phyloP scores from a whole-genome alignment of 345 rosid genomes.

The Camelina sativa region DNA sequence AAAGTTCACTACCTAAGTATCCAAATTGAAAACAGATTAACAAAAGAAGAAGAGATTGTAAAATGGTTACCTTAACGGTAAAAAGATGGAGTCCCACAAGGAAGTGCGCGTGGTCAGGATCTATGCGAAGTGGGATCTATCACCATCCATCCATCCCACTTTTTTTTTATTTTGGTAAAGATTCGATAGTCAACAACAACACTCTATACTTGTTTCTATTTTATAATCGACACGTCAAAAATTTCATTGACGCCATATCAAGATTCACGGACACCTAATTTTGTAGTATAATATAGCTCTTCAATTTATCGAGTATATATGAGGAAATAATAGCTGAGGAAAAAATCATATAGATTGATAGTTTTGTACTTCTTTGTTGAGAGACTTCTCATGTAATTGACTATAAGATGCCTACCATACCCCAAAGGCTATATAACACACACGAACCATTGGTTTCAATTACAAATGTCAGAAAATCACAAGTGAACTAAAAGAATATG shows the following conservation, averaged over 20 bases:
- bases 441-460: constrained; percentile 3
- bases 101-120: not conserved
- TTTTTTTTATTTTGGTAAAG: not conserved
- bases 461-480: not conserved
- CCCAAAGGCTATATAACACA: not conserved
- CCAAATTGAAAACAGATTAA: not conserved
- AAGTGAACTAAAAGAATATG: constrained; percentile 13
- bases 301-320: not conserved
- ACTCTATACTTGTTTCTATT: not conserved
- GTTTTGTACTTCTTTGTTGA: not conserved
- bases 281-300: not conserved
- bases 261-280: not conserved
- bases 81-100: not conserved
- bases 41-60: not conserved
- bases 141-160: not conserved
- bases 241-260: not conserved
- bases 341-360: not conserved
- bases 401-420: constrained; percentile 1
- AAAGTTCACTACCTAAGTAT: not conserved
- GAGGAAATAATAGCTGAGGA: not conserved
- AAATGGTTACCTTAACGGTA: constrained; percentile 1
- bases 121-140: not conserved
- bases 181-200: constrained; percentile 6
- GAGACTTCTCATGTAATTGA: not conserved
- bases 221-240: not conserved